phyloP scores from a whole-genome alignment of 1,139 yeast genomes.

The Magnusiomyces sp. region DNA sequence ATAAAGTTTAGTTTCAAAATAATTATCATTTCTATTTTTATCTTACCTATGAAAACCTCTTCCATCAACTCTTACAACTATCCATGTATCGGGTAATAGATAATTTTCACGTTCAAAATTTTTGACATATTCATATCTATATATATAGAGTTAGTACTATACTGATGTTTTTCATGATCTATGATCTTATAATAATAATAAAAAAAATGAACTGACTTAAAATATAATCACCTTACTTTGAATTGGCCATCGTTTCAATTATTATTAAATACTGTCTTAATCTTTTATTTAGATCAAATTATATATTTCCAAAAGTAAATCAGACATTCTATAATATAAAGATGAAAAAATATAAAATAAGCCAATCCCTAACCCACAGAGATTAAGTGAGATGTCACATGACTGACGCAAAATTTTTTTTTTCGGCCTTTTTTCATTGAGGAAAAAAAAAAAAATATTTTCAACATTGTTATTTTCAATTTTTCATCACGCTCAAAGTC shows the following conservation, averaged over 20 bases:
- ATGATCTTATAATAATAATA: background rate
- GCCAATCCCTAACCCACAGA: background rate
- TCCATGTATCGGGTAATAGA: slow-evolving; percentile 70
- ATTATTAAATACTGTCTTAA: too few relatives aligned
- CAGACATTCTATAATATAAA: background rate
- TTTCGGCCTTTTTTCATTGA: too few relatives aligned
- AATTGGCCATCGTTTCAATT: slow-evolving; percentile 19
- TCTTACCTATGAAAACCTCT: slow-evolving; percentile 71
- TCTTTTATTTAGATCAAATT: background rate
- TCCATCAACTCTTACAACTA: slow-evolving; percentile 86
- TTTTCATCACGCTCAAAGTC: background rate
- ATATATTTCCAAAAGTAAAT: background rate
- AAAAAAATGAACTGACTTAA: background rate
- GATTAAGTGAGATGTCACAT: background rate
- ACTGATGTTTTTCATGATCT: too few relatives aligned
- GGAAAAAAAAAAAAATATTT: too few relatives aligned
- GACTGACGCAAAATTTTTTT: too few relatives aligned
- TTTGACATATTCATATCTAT: slow-evolving; percentile 78
- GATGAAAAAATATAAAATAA: background rate
- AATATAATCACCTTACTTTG: slow-evolving; percentile 17
- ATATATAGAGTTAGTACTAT: slow-evolving; percentile 48
- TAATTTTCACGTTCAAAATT: slow-evolving; percentile 66
- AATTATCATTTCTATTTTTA: background rate
- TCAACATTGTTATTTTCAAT: too few relatives aligned
- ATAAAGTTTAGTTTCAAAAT: too few relatives aligned